Base-by-base conservation (phyloP, 2,329 filamentous ascomycete genomes). In the Sporothrix globosa region DNA sequence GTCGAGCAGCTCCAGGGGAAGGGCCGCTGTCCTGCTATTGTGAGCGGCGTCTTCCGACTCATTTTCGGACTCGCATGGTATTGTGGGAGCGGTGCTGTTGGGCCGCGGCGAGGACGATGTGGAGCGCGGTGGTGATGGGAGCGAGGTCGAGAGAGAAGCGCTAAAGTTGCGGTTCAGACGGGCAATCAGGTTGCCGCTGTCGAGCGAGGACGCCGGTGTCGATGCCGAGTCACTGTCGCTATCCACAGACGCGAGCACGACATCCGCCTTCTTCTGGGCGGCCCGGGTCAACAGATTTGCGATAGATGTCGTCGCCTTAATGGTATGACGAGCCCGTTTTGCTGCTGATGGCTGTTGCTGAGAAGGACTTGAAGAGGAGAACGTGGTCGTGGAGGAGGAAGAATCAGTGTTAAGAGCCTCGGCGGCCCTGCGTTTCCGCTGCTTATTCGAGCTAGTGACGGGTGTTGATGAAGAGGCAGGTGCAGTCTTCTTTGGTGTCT, bases 1-100 rank as follows among this genome's bases (percentile, higher is more conserved):
- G 65, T 91, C 87, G 70, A 83, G 78, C 53, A 89, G 80, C 74
- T 88, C 86, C 21, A 76, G 77, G 13, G 85, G 87, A 5, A 90
- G 81, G 7, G 75, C 76, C 4, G 41, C 34, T 17, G 52, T 7
- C 48, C 21, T 67, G 14, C 17, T 11, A 11, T 44, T 24, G 14
- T 21, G 19, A 7, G 41, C 41, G 48, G 4, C 52, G 7, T 66
- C 52, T 44, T 78, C 75, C 67, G 70, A 53, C 73, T 78, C 76
- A 72, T 70, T 73, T 19, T 78, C 77, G 39, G 80, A 82, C 70
- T 78, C 79, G 73, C 81, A 79, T 41, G 81, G 76, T 2, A 80
- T 80, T 3, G 78, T 85, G 53, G 79, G 77, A 7, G 78, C 80
- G 3, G 83, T 79, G 73, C 76, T 72, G 71, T 76, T 73, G 10